Percentiles rank a stretch among this genome's conserved stretches.
These are phyloP conservation scores for Vitis riparia DNA, from an alignment of 164 flowering plant genomes.

Conservation along the genomic window DNA sequence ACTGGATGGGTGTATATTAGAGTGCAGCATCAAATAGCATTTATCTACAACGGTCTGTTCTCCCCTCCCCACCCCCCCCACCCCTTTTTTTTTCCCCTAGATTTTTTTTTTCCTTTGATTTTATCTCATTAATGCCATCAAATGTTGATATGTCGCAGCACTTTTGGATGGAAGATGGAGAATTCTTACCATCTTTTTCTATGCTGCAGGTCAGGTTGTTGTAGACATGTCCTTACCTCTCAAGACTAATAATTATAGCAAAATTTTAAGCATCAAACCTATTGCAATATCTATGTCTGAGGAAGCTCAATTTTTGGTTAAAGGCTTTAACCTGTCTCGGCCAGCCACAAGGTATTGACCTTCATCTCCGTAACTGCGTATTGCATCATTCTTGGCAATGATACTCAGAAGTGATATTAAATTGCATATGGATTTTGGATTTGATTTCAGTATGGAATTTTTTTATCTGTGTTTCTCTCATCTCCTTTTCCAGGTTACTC, in stretches of 20 bases:
- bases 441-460: background rate
- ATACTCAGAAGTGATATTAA: background rate
- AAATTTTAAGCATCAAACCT: constrained; percentile 47
- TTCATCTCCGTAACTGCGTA: background rate
- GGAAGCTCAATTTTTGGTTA: constrained; percentile 39
- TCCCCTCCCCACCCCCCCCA: background rate
- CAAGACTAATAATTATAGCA: constrained; percentile 25
- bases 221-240: constrained; percentile 43
- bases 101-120: background rate
- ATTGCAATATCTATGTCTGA: constrained; percentile 51
- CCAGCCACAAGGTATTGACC: constrained; percentile 44
- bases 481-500: constrained; percentile 35
- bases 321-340: constrained; percentile 42
- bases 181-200: background rate
- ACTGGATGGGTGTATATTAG: constrained; percentile 59
- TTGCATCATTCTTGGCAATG: background rate
- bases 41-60: constrained; percentile 46
- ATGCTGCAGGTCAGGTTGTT: constrained; percentile 56
- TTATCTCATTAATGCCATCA: background rate
- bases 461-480: background rate
- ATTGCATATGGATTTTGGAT: background rate
- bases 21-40: constrained; percentile 53
- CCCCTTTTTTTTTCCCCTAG: background rate
- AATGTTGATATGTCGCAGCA: background rate
- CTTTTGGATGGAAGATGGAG: background rate